Conservation (phyloP, 768 basidiomycete species). For the Lentinula lateritia region DNA sequence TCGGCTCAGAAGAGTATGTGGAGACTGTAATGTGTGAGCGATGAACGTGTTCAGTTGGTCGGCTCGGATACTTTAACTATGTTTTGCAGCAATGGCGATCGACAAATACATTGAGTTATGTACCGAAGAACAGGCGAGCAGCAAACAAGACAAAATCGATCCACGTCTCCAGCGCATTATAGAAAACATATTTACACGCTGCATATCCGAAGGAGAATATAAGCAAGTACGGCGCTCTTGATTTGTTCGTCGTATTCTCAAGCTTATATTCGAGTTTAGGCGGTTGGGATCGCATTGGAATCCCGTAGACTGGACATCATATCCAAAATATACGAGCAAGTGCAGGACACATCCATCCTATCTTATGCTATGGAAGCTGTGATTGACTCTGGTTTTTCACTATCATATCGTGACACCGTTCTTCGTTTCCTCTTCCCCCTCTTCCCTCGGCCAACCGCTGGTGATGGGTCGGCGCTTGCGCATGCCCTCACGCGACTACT, state of each 20-base stretch:
- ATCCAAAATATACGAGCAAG: conserved; percentile 65
- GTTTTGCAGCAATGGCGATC: conserved; percentile 78
- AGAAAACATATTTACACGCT: conserved; percentile 82
- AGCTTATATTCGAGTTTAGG: conserved; percentile 39
- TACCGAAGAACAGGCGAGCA: conserved; percentile 42
- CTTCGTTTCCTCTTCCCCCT: conserved; percentile 77
- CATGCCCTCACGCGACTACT: conserved; percentile 84
- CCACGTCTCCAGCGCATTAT: conserved; percentile 77
- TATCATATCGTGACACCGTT: conserved; percentile 80
- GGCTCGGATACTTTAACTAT: neutral
- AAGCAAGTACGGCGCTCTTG: conserved; percentile 59
- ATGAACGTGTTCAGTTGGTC: neutral
- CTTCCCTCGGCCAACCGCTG: conserved; percentile 71
- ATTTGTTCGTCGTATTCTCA: neutral
- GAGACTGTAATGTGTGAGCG: conserved; percentile 91
- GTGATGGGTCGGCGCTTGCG: conserved; percentile 70
- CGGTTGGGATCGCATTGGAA: conserved; percentile 93
- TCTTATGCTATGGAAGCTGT: conserved; percentile 92
- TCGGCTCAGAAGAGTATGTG: conserved; percentile 78
- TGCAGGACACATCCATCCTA: conserved; percentile 72
- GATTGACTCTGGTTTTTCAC: conserved; percentile 83
- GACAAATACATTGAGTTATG: conserved; percentile 84
- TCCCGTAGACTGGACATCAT: conserved; percentile 86
- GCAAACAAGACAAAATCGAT: conserved; percentile 62
- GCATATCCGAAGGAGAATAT: conserved; percentile 84